A percentile compares a stretch with the other conserved stretches of the same genome.
These are phyloP conservation scores for Aotearoamyces nothofagi DNA, from an alignment of 2,329 filamentous ascomycete genomes.

Conservation along the genomic window DNA sequence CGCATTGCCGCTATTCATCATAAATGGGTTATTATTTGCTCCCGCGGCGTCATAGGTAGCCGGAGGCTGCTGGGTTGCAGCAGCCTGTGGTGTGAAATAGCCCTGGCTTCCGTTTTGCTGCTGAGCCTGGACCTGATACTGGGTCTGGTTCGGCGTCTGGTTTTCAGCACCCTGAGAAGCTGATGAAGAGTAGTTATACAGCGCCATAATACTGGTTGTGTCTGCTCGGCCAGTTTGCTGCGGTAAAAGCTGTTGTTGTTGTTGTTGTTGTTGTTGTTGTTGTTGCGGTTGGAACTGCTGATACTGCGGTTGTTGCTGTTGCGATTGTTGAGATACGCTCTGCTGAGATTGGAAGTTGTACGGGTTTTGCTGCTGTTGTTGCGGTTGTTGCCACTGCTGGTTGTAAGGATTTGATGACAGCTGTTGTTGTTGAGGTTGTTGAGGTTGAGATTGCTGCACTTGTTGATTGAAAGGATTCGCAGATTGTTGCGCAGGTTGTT, in stretches of 20 bases:
- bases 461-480: constrained; percentile 12
- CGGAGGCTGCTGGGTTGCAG: constrained; percentile 3
- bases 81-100: constrained; percentile 1
- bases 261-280: constrained; percentile 14
- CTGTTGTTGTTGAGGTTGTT: constrained; percentile 20
- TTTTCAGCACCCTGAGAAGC: constrained; percentile 10
- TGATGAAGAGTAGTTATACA: constrained; percentile 40
- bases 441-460: constrained; percentile 10
- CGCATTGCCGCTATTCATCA: constrained; percentile 8
- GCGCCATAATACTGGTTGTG: constrained; percentile 60
- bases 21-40: constrained; percentile 20
- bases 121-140: constrained; percentile 8
- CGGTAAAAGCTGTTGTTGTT: constrained; percentile 22
- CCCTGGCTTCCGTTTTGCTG: constrained; percentile 4
- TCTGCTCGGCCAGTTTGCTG: constrained; percentile 38
- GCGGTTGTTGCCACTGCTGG: constrained; percentile 17
- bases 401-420: constrained; percentile 20
- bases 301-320: constrained; percentile 19
- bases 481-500: too few relatives aligned
- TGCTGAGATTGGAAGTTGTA: constrained; percentile 6
- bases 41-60: constrained; percentile 4
- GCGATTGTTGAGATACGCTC: too few relatives aligned
- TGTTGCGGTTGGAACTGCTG: constrained; percentile 21
- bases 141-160: constrained; percentile 7
- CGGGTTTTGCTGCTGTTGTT: constrained; percentile 20